These are phyloP conservation scores for Globisporangium yorkense DNA, from an alignment of 352 stramenopile genomes.

Conservation along the genomic window DNA sequence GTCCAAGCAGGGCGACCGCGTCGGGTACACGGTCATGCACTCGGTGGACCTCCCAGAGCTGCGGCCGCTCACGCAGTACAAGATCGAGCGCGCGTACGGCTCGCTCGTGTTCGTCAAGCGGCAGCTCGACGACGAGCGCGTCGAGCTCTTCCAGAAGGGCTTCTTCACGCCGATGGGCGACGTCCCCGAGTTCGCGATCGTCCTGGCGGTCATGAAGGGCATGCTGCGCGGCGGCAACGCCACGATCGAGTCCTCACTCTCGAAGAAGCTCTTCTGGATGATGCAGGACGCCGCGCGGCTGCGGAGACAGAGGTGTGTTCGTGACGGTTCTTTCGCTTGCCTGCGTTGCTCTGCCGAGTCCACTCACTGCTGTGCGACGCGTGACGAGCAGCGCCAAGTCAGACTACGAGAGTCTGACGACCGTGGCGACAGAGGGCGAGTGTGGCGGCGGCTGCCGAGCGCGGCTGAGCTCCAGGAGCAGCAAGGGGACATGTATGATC, in stretches of 20 bases:
- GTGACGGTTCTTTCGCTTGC: not conserved
- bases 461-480: constrained; percentile 20
- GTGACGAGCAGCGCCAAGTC: not conserved
- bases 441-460: constrained; percentile 30
- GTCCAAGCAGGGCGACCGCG: constrained; percentile 22
- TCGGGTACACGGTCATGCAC: constrained; percentile 36
- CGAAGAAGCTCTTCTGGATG: constrained; percentile 46
- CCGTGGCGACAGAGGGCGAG: constrained; percentile 6
- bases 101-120: constrained; percentile 42
- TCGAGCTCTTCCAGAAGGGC: constrained; percentile 36
- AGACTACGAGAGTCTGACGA: not conserved
- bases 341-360: not conserved
- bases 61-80: constrained; percentile 13
- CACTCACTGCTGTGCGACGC: not conserved
- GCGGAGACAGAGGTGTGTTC: constrained; percentile 9
- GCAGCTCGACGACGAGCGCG: constrained; percentile 23
- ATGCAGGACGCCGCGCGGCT: constrained; percentile 29
- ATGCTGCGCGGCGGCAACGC: constrained; percentile 19
- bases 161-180: constrained; percentile 31
- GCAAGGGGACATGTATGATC: constrained; percentile 28
- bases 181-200: constrained; percentile 21
- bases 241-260: constrained; percentile 30
- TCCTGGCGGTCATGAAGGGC: constrained; percentile 11
- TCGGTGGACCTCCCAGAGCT: constrained; percentile 23
- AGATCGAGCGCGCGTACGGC: constrained; percentile 18